Percentiles rank a stretch among this genome's conserved stretches.
Evolutionary conservation across 768 basidiomycete species (phyloP).

Genomic region (Lentinus tigrinus): DNA sequence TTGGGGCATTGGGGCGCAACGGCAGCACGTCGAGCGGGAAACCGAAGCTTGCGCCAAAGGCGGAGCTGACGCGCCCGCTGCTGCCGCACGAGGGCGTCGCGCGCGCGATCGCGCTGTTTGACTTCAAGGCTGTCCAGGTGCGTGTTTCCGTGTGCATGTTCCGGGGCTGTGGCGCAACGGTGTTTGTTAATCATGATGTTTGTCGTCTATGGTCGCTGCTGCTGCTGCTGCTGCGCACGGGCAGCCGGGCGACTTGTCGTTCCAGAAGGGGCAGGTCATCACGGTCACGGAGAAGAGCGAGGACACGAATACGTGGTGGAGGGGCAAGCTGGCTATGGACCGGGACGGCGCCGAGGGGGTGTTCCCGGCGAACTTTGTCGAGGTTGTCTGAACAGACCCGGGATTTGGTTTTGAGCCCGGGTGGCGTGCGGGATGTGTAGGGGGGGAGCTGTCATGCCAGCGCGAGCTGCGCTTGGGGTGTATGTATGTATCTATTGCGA

Average conservation of each 20-base stretch:
- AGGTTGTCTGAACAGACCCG: slow-evolving; percentile 40
- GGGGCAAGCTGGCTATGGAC: slow-evolving; percentile 66
- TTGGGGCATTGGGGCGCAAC: background rate
- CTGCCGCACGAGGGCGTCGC: slow-evolving; percentile 59
- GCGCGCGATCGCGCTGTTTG: slow-evolving; percentile 71
- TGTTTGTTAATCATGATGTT: background rate
- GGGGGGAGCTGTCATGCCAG: background rate
- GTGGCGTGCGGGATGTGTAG: background rate
- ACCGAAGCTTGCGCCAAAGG: slow-evolving; percentile 44
- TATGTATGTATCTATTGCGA: too few species aligned
- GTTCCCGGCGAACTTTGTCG: slow-evolving; percentile 87
- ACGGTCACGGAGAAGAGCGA: slow-evolving; percentile 65
- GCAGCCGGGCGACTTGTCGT: slow-evolving; percentile 72
- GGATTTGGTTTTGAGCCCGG: background rate
- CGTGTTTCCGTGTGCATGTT: slow-evolving; percentile 12
- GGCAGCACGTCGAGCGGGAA: slow-evolving; percentile 7
- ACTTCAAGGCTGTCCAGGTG: slow-evolving; percentile 75
- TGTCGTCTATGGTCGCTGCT: too few species aligned
- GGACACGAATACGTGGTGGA: slow-evolving; percentile 83
- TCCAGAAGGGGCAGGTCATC: slow-evolving; percentile 75
- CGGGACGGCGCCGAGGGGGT: slow-evolving; percentile 59
- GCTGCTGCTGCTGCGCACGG: background rate
- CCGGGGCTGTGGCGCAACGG: background rate
- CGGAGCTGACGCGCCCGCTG: slow-evolving; percentile 48
- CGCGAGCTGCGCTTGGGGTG: too few species aligned